Conservation (phyloP, 2,329 filamentous ascomycete species). For the Diaporthe citriasiana region DNA sequence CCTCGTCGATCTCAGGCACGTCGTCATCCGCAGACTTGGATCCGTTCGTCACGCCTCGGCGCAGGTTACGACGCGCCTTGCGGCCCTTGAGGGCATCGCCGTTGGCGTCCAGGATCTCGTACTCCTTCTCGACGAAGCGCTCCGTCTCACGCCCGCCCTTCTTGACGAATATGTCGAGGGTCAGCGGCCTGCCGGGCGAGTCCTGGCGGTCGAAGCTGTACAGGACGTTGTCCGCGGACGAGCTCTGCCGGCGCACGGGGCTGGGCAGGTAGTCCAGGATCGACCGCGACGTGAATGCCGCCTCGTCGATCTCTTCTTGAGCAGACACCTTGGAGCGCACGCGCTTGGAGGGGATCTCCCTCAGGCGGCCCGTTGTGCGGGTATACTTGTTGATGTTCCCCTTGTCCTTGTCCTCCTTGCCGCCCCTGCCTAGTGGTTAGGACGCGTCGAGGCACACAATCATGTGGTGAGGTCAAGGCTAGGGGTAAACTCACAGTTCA, state of each 20-base stretch:
- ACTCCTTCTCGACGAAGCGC: slow-evolving; percentile 62
- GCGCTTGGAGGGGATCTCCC: slow-evolving; percentile 47
- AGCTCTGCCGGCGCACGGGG: slow-evolving; percentile 43
- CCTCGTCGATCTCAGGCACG: slow-evolving; percentile 52
- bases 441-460: slow-evolving; percentile 11
- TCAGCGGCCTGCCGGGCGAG: slow-evolving; percentile 55
- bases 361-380: slow-evolving; percentile 46
- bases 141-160: slow-evolving; percentile 57
- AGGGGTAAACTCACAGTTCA: slow-evolving; percentile 51
- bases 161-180: slow-evolving; percentile 57
- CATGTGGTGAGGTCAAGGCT: background rate
- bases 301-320: slow-evolving; percentile 54
- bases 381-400: slow-evolving; percentile 57
- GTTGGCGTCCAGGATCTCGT: slow-evolving; percentile 62
- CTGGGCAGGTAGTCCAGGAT: slow-evolving; percentile 52
- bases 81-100: slow-evolving; percentile 60
- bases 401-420: slow-evolving; percentile 44
- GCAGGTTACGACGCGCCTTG: slow-evolving; percentile 59
- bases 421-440: slow-evolving; percentile 38
- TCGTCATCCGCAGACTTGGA: slow-evolving; percentile 46
- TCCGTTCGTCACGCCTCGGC: slow-evolving; percentile 47
- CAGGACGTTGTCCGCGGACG: slow-evolving; percentile 54
- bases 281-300: slow-evolving; percentile 53
- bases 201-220: slow-evolving; percentile 60
- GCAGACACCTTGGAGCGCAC: slow-evolving; percentile 53